Percentiles rank a stretch among this genome's conserved stretches.
Conservation (phyloP, 1,139 yeast species). For the Debaryomyces udenii region DNA sequence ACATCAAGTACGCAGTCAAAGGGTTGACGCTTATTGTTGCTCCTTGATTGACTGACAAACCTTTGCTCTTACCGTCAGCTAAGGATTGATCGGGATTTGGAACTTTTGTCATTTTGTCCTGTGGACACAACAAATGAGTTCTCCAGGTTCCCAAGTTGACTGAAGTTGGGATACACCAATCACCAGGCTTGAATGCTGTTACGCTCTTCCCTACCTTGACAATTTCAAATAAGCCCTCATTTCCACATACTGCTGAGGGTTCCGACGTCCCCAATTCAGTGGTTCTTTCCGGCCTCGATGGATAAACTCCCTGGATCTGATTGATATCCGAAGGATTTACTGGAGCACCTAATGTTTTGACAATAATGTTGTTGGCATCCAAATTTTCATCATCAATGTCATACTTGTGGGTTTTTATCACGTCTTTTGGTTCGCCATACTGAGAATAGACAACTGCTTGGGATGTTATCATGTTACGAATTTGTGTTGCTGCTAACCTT, state of each 20-base stretch:
- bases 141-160: conserved; percentile 96
- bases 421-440: conserved; percentile 65
- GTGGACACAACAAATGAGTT: conserved; percentile 66
- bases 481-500: conserved; percentile 13
- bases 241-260: conserved; percentile 44
- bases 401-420: conserved; percentile 54
- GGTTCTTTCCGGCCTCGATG: conserved; percentile 39
- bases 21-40: conserved; percentile 94
- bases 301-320: conserved; percentile 46
- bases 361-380: conserved; percentile 49
- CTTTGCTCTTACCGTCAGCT: conserved; percentile 38
- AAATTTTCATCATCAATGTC: conserved; percentile 50
- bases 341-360: conserved; percentile 80
- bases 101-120: conserved; percentile 56
- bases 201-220: conserved; percentile 66
- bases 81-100: conserved; percentile 42
- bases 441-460: conserved; percentile 59
- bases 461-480: conserved; percentile 51
- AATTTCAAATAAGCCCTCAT: conserved; percentile 91
- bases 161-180: conserved; percentile 87
- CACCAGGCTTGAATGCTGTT: conserved; percentile 62
- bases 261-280: conserved; percentile 35
- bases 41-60: conserved; percentile 63
- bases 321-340: conserved; percentile 54
- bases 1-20: conserved; percentile 87